These are phyloP conservation scores for Mortierella claussenii DNA, from an alignment of 192 early-diverging fungal genomes.

Conservation along the genomic window DNA sequence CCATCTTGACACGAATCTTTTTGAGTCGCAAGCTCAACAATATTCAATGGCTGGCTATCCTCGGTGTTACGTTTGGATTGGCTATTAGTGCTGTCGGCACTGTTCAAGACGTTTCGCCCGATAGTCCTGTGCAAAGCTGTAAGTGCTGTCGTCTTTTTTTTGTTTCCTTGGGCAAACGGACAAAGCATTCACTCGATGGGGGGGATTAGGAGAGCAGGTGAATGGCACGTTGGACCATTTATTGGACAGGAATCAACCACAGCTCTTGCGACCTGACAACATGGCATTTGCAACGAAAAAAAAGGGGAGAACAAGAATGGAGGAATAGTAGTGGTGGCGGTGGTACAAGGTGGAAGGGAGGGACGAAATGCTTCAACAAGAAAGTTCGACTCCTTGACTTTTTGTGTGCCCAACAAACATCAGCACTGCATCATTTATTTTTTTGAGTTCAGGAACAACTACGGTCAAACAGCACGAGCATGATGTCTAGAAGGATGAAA, in stretches of 20 bases:
- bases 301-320: too few species aligned
- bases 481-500: too few species aligned
- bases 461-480: too few species aligned
- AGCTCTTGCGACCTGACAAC: too few species aligned
- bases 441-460: too few species aligned
- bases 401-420: background rate
- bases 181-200: background rate
- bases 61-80: constrained; percentile 64
- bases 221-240: constrained; percentile 13
- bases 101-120: constrained; percentile 29
- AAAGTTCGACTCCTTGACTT: background rate
- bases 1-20: constrained; percentile 65
- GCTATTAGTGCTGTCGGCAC: constrained; percentile 63
- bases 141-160: constrained; percentile 8
- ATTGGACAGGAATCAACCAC: background rate
- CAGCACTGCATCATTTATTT: background rate
- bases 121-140: constrained; percentile 45
- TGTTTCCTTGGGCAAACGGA: background rate
- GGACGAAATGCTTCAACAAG: background rate
- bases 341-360: too few species aligned
- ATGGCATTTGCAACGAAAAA: too few species aligned
- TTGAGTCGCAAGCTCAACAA: constrained; percentile 58
- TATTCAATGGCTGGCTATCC: constrained; percentile 63
- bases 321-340: too few species aligned
- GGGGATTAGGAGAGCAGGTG: too few species aligned